Conservation (phyloP, 2,329 filamentous ascomycete genomes). For the Diaporthe humulicola region DNA sequence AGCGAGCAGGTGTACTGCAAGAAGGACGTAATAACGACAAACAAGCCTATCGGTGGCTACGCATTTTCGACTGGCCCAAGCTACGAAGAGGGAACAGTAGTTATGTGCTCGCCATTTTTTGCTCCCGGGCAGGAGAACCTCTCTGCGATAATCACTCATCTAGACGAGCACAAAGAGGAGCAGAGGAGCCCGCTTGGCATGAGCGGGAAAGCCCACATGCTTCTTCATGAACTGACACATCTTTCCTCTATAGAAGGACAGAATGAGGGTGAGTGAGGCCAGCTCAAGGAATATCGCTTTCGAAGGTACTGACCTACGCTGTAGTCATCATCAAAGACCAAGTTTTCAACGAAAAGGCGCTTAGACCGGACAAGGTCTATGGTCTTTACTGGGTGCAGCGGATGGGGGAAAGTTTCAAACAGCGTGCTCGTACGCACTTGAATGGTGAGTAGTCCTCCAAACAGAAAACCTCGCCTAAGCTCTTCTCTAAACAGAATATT, state of each 20-base stretch:
- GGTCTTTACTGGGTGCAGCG: background rate
- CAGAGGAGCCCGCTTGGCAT: background rate
- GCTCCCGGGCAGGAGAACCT: background rate
- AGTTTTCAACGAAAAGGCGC: background rate
- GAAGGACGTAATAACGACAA: background rate
- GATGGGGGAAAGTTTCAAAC: background rate
- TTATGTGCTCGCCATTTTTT: background rate
- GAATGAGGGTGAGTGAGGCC: background rate
- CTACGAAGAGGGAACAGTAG: background rate
- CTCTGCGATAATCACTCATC: background rate
- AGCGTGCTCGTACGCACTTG: background rate
- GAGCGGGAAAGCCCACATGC: background rate
- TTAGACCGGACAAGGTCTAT: background rate
- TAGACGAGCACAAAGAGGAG: background rate
- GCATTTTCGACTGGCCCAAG: background rate
- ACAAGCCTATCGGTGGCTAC: conserved; percentile 1
- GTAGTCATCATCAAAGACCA: background rate
- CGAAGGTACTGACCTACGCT: background rate
- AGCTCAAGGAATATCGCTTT: background rate
- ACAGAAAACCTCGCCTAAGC: background rate
- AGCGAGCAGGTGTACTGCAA: background rate
- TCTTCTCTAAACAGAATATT: background rate
- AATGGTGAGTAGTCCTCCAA: background rate
- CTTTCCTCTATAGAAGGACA: background rate
- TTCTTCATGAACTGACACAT: conserved; percentile 1